Base-by-base conservation (phyloP, 306 rosid species). In the Urtica urens region DNA sequence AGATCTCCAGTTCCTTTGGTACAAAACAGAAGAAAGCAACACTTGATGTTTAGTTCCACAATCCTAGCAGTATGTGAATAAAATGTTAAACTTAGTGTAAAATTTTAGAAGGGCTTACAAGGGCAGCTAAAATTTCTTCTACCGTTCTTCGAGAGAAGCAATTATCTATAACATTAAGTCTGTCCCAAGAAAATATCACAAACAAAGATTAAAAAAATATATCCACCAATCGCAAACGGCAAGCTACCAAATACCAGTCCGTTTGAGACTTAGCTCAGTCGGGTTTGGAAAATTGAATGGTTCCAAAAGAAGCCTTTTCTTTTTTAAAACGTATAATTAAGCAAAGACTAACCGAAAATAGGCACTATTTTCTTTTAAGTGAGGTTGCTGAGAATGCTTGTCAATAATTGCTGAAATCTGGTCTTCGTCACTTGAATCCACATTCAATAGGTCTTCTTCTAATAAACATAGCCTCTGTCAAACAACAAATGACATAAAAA, bases 101-200 rank as follows among this genome's bases (percentile, higher is more conserved):
- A 51, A 46, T 17, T 31, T 27, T 22, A 58, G 41, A 45, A 55
- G 6, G 20, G 59, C 97, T 81, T 74, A 90, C 95, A 25, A 90
- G 95, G 66, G 78, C 76, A 59, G 62, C 78, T 51, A 85, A 44
- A 47, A 85, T 85, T 41, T 73, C 92, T 69, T 85, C 97, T 0
- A 84, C 59, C 29, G 87, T 65, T 74, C 65, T 79, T 66, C 51
- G 55, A 38, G 94, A 85, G 81, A 90, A 90, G 71, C 92, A 81
- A 69, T 70, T 75, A 43, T 90, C 77, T 68, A 90, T 90, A 40
- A 75, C 57, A 49, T 66, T 66, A 75, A 79, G 67, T 80, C 97
- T 81, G 86, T 59, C 60, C 25, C 35, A 23, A 56, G 38, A 41
- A 11, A n/a, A n/a, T n/a, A 20, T 47, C 63, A 28, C 23, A 18